Evolutionary conservation across 2,329 filamentous ascomycete species (phyloP).

Genomic region (Phialocephala sp.): DNA sequence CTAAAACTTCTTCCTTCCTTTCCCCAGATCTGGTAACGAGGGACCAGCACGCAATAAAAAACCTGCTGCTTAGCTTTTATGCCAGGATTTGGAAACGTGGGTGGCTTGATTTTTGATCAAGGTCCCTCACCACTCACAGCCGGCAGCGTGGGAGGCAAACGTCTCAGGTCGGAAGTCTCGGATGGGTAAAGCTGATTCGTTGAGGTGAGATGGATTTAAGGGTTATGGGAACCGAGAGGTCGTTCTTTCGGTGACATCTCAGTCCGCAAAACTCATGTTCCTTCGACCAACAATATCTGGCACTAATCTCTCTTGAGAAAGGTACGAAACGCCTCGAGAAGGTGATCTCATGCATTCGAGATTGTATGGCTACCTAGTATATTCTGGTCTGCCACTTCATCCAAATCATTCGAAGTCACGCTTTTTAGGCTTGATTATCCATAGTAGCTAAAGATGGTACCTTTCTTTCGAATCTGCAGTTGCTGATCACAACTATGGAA

Average conservation of each 20-base stretch:
- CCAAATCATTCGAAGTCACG: not conserved
- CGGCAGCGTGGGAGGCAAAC: conserved; percentile 5
- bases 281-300: too few species aligned
- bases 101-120: conserved; percentile 7
- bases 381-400: too few species aligned
- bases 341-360: too few species aligned
- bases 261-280: too few species aligned
- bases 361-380: too few species aligned
- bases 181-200: not conserved
- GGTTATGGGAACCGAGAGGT: not conserved
- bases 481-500: not conserved
- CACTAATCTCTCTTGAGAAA: too few species aligned
- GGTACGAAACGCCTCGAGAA: too few species aligned
- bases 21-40: not conserved
- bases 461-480: not conserved
- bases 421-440: not conserved
- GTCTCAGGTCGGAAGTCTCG: conserved; percentile 5
- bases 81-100: conserved; percentile 6
- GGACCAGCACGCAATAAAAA: conserved; percentile 2
- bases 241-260: not conserved
- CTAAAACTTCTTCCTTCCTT: not conserved
- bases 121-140: not conserved
- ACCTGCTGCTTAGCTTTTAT: conserved; percentile 6
- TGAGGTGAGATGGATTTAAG: not conserved
- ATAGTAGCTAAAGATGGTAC: not conserved